These are phyloP conservation scores for Malus sieversii DNA, from an alignment of 306 rosid genomes.

Conservation along the genomic window DNA sequence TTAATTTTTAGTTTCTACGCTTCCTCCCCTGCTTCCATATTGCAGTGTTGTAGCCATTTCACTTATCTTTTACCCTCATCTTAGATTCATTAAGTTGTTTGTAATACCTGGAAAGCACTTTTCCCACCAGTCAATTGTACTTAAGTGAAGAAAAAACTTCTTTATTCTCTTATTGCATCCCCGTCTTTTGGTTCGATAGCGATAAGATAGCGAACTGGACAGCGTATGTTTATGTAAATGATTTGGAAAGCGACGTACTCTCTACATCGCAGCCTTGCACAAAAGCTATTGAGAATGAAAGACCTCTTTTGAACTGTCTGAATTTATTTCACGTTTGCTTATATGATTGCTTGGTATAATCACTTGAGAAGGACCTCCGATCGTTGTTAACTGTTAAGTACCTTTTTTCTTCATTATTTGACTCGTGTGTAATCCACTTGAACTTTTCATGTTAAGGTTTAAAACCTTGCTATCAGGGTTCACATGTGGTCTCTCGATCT, in stretches of 20 bases:
- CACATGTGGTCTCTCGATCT: no score
- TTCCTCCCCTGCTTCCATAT: not conserved
- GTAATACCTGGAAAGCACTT: not conserved
- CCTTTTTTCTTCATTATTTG: not conserved
- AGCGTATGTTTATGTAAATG: not conserved
- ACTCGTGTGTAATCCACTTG: not conserved
- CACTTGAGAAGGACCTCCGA: not conserved
- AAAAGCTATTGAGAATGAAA: not conserved
- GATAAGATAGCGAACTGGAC: not conserved
- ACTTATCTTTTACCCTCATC: not conserved
- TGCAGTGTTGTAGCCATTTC: not conserved
- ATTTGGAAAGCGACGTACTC: not conserved
- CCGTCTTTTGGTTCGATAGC: not conserved
- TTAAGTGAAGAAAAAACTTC: not conserved
- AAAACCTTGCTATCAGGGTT: no score
- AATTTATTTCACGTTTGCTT: not conserved
- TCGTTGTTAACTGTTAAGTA: not conserved
- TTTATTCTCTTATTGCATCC: not conserved
- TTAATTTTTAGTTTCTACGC: no score
- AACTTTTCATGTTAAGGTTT: not conserved
- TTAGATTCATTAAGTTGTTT: slow-evolving; percentile 1
- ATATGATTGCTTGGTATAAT: not conserved
- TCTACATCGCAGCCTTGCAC: not conserved
- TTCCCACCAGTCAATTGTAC: slow-evolving; percentile 6
- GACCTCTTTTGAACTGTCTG: not conserved